Conservation (phyloP, 179 eudicot species). For the Beta corolliflora region DNA sequence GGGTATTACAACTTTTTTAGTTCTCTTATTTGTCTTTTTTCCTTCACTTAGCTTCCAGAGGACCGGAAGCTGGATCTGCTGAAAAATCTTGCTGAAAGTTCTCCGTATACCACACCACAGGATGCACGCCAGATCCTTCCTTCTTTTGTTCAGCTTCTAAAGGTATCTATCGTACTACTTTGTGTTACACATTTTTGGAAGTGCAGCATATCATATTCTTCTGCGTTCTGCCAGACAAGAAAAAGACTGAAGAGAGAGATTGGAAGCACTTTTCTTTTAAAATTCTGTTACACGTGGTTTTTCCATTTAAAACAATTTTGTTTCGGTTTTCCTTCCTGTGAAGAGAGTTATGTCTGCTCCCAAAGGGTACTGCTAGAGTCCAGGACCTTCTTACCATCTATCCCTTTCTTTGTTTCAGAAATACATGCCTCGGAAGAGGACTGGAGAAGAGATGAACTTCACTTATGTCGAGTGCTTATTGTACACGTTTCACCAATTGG, state of each 20-base stretch:
- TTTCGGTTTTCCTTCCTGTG: not conserved
- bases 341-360: not conserved
- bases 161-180: conserved; percentile 45
- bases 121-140: conserved; percentile 91
- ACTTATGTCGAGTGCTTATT: conserved; percentile 84
- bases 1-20: not conserved
- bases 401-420: conserved; percentile 41
- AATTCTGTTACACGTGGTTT: not conserved
- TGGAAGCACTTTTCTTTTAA: not conserved
- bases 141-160: conserved; percentile 75
- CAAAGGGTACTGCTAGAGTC: not conserved
- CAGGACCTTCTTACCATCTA: not conserved
- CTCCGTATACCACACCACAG: conserved; percentile 74
- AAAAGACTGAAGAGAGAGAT: not conserved
- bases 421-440: conserved; percentile 84
- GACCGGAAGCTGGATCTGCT: conserved; percentile 86
- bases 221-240: not conserved
- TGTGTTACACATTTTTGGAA: not conserved
- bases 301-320: not conserved
- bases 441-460: conserved; percentile 86
- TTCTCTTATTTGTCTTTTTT: not conserved
- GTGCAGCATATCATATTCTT: not conserved
- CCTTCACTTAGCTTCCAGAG: conserved; percentile 73
- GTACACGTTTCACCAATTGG: conserved; percentile 89
- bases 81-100: conserved; percentile 91